These are phyloP conservation scores for Paramarasmius palmivorus DNA, from an alignment of 1,284 basidiomycete genomes.

Conservation along the genomic window DNA sequence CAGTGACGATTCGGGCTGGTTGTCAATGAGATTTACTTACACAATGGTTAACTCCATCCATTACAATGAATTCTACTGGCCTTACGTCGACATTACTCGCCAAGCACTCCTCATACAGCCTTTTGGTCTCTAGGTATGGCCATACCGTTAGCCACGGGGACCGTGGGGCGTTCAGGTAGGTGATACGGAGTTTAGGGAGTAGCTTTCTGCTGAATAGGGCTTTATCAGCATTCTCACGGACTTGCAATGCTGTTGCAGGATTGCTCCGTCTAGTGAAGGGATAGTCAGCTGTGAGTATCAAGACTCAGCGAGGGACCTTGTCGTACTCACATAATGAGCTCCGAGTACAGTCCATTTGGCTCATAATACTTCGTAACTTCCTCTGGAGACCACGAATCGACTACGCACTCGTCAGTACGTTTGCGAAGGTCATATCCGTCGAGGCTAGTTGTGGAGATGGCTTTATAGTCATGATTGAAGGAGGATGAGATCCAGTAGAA, in stretches of 20 bases:
- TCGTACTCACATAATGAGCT: too few relatives aligned
- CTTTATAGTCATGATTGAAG: too few relatives aligned
- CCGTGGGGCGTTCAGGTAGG: constrained; percentile 21
- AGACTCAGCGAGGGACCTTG: too few relatives aligned
- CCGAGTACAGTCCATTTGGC: too few relatives aligned
- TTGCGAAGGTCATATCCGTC: too few relatives aligned
- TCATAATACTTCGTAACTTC: too few relatives aligned
- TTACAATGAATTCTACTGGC: constrained; percentile 20
- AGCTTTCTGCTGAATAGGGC: constrained; percentile 25
- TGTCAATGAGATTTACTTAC: constrained; percentile 18
- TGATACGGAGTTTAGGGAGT: constrained; percentile 26
- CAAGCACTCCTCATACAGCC: constrained; percentile 20
- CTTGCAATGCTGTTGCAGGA: neutral
- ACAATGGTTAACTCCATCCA: constrained; percentile 30
- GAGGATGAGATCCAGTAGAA: too few relatives aligned
- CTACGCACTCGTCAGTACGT: too few relatives aligned
- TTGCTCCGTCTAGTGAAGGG: neutral
- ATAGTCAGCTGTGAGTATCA: neutral
- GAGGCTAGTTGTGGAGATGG: too few relatives aligned
- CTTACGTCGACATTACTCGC: constrained; percentile 15
- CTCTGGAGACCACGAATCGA: too few relatives aligned
- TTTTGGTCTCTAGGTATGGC: constrained; percentile 22
- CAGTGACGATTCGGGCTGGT: too few relatives aligned
- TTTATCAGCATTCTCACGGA: constrained; percentile 8
- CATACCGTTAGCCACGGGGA: constrained; percentile 26